Base-by-base conservation (phyloP, 2,329 filamentous ascomycete species). In the Talaromyces verruculosus region DNA sequence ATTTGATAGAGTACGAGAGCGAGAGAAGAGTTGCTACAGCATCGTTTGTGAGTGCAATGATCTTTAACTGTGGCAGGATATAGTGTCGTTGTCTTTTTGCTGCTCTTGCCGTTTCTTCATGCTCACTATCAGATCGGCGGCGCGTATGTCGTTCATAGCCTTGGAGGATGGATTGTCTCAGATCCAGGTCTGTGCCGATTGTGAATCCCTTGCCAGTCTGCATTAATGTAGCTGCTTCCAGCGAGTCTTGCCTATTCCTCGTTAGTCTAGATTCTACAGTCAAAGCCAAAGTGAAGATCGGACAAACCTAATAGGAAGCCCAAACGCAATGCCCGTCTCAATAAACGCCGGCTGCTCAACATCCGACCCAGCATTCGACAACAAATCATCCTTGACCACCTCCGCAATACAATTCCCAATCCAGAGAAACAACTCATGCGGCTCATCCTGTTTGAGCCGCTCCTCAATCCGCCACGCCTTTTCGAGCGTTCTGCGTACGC, bases 391-490 rank as follows among this genome's bases (percentile, higher is more conserved):
- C 49, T 64, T 64, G 62, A 67, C 65, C 7, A 67, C 65, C 49
- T 67, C 65, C 3, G 65, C 65, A 39, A 67, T 67, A 41, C 65
- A 67, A 22, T 67, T 67, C 28, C 65, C 65, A 55, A 67, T 67
- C 65, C 65, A 67, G 19, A 61, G 28, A 55, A 67, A 67, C 57
- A 67, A n/a, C 28, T 67, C 65, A 39, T 67, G 65, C 28, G 65
- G 61, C 47, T 64, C 55, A 55, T 67, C 65, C 19, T 67, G 45
- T 33, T 67, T 67, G 15, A 67, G 37, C 3, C 65, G 55, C 3
- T 67, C 65, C 30, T 67, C 65, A 22, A 67, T 67, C 35, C 65
- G 35, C 65, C 65, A 67, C 19, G 65, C 65, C 47, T 67, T 67
- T 25, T 67, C 65, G 1, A 67, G 61, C 1, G 58, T 64, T 33